Conservation (phyloP, 2,329 filamentous ascomycete genomes). For the Stagonosporopsis vannaccii region DNA sequence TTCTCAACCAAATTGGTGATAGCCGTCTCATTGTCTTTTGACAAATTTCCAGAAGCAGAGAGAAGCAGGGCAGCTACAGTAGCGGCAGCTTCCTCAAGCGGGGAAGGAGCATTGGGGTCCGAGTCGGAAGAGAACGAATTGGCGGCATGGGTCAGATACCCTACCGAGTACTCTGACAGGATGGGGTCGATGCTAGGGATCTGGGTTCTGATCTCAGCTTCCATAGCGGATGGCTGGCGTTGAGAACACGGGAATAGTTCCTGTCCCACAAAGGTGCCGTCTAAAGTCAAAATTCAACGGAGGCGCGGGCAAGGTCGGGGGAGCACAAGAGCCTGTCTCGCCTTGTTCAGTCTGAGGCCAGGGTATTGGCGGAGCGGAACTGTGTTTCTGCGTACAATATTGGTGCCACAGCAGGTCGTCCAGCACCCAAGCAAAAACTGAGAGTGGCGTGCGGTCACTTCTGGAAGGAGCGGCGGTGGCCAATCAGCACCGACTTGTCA, state of each 20-base stretch:
- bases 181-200: constrained; percentile 88
- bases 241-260: constrained; percentile 19
- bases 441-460: constrained; percentile 28
- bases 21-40: constrained; percentile 73
- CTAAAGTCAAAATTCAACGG: constrained; percentile 18
- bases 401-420: constrained; percentile 31
- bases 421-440: constrained; percentile 25
- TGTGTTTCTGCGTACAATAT: constrained; percentile 28
- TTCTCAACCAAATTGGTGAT: constrained; percentile 86
- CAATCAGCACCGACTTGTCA: constrained; percentile 29
- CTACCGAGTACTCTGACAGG: constrained; percentile 89
- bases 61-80: constrained; percentile 87
- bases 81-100: constrained; percentile 82
- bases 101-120: constrained; percentile 73
- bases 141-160: constrained; percentile 93
- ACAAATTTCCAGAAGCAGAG: constrained; percentile 88
- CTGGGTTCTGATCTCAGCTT: constrained; percentile 83
- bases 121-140: constrained; percentile 78
- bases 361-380: constrained; percentile 27
- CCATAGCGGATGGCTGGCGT: constrained; percentile 65
- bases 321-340: constrained; percentile 25
- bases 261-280: constrained; percentile 30
- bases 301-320: constrained; percentile 32
- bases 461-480: constrained; percentile 25
- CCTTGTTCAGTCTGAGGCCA: constrained; percentile 12